Conservation (phyloP, 306 rosid species). For the Luffa aegyptiaca region DNA sequence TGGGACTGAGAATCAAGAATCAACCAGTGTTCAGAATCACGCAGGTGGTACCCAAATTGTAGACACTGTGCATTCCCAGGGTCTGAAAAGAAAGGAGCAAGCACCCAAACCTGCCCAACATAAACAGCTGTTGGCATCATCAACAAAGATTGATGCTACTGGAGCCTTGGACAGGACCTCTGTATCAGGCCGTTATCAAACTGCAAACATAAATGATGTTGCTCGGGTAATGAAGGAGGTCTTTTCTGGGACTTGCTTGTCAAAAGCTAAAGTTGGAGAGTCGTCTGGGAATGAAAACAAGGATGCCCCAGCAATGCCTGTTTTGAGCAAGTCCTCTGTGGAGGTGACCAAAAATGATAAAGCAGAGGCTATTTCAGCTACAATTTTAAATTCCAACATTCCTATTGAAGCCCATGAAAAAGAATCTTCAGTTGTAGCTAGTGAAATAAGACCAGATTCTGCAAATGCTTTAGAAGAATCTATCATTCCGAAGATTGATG, state of each 20-base stretch:
- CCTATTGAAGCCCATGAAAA: constrained; percentile 13
- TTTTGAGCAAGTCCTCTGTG: constrained; percentile 22
- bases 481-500: constrained; percentile 7
- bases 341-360: constrained; percentile 24
- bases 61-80: constrained; percentile 40
- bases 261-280: constrained; percentile 49
- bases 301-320: constrained; percentile 22
- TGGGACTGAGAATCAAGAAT: constrained; percentile 34
- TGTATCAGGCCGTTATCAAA: constrained; percentile 56
- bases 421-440: constrained; percentile 18
- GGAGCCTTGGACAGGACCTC: constrained; percentile 56
- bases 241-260: constrained; percentile 73
- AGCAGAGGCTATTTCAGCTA: constrained; percentile 21
- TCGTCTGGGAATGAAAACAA: constrained; percentile 43
- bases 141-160: constrained; percentile 38
- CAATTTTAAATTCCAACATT: constrained; percentile 18
- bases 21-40: constrained; percentile 27
- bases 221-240: constrained; percentile 99
- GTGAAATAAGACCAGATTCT: constrained; percentile 6
- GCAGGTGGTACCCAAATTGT: constrained; percentile 37
- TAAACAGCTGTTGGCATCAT: constrained; percentile 42
- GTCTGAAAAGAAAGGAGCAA: constrained; percentile 62
- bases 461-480: constrained; percentile 21
- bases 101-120: constrained; percentile 32
- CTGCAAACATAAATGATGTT: constrained; percentile 74